These are phyloP conservation scores for Fraxinus pennsylvanica DNA, from an alignment of 257 asterid species.

Conservation along the genomic window DNA sequence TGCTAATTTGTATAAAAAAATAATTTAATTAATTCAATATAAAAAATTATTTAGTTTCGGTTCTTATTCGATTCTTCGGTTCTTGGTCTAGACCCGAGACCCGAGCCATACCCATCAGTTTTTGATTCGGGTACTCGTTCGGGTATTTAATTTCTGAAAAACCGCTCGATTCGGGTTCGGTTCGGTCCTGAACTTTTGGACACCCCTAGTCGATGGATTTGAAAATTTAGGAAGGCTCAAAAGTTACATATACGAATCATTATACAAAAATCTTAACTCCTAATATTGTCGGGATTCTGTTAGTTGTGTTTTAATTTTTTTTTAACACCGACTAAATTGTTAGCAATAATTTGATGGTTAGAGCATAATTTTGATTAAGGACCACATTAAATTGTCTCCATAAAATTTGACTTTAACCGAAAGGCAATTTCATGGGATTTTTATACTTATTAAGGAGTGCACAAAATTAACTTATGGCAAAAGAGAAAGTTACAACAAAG, in stretches of 20 bases:
- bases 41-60: too few species aligned
- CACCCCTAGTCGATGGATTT: neutral
- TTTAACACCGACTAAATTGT: slow-evolving; percentile 12
- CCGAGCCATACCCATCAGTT: too few species aligned
- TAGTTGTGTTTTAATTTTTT: neutral
- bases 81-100: too few species aligned
- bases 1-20: too few species aligned
- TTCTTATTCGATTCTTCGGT: too few species aligned
- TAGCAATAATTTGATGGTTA: slow-evolving; percentile 3
- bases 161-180: too few species aligned
- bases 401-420: slow-evolving; percentile 25
- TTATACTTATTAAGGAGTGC: slow-evolving; percentile 9
- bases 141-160: too few species aligned
- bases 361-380: slow-evolving; percentile 1
- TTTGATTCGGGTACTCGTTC: too few species aligned
- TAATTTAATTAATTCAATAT: too few species aligned
- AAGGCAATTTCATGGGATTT: slow-evolving; percentile 14
- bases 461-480: slow-evolving; percentile 3
- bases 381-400: slow-evolving; percentile 19
- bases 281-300: neutral
- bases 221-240: neutral
- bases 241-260: neutral
- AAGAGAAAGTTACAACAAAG: neutral
- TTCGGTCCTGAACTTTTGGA: too few species aligned
- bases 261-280: neutral